Evolutionary conservation across 768 basidiomycete genomes (phyloP).

Genomic region (Russula sp.): DNA sequence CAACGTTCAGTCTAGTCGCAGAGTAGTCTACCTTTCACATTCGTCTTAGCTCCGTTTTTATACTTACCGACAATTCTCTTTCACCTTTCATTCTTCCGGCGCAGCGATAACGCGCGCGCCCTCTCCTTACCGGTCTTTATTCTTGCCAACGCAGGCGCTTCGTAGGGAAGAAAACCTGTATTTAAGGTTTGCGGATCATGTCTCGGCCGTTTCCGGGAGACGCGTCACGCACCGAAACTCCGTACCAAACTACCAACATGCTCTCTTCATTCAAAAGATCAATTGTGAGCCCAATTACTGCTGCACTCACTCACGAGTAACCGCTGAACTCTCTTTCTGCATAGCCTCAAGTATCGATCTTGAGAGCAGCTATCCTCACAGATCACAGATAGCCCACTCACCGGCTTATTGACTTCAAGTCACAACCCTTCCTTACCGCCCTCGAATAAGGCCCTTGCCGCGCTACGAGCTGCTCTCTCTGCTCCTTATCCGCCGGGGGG

Average conservation of each 20-base stretch:
- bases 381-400: background rate
- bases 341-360: slow-evolving; percentile 29
- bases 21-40: no score
- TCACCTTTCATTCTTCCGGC: no score
- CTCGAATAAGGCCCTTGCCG: slow-evolving; percentile 56
- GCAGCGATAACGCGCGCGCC: no score
- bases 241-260: slow-evolving; percentile 1
- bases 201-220: background rate
- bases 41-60: no score
- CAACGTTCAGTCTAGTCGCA: no score
- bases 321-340: background rate
- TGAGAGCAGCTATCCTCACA: slow-evolving; percentile 10
- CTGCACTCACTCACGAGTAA: no score
- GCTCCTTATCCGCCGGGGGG: slow-evolving; percentile 58
- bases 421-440: slow-evolving; percentile 65
- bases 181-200: no score
- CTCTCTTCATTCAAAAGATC: slow-evolving; percentile 28
- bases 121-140: no score
- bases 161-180: no score
- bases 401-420: slow-evolving; percentile 39
- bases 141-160: no score
- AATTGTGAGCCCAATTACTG: slow-evolving; percentile 12
- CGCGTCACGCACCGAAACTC: no score
- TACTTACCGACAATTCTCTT: no score
- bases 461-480: slow-evolving; percentile 58